A percentile compares a stretch with the other conserved stretches of the same genome.
These are phyloP conservation scores for Periconia sp. DNA, from an alignment of 2,329 filamentous ascomycete genomes.

Conservation along the genomic window DNA sequence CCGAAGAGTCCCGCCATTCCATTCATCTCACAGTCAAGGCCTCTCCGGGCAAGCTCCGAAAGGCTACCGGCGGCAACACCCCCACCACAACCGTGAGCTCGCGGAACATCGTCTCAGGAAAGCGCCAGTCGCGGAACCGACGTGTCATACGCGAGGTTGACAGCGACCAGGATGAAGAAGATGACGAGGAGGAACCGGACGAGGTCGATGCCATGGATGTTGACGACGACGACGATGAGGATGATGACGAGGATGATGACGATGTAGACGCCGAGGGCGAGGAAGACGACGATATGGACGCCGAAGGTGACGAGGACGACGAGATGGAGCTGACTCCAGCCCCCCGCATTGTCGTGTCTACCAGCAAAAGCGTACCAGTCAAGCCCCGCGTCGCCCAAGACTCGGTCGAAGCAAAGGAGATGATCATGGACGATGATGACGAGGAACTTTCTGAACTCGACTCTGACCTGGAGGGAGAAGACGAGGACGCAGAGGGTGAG, in stretches of 20 bases:
- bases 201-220: slow-evolving; percentile 39
- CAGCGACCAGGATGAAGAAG: slow-evolving; percentile 50
- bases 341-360: slow-evolving; percentile 30
- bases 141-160: slow-evolving; percentile 48
- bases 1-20: slow-evolving; percentile 51
- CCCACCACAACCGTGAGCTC: slow-evolving; percentile 38
- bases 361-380: slow-evolving; percentile 29
- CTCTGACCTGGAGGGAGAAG: slow-evolving; percentile 48
- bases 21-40: slow-evolving; percentile 58
- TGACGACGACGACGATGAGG: slow-evolving; percentile 33
- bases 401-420: slow-evolving; percentile 57
- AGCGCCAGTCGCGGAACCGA: slow-evolving; percentile 46
- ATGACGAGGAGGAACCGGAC: slow-evolving; percentile 48
- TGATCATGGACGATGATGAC: slow-evolving; percentile 56
- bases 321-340: slow-evolving; percentile 33
- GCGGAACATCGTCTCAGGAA: slow-evolving; percentile 45
- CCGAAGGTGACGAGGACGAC: slow-evolving; percentile 36
- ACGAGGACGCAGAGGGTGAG: slow-evolving; percentile 56
- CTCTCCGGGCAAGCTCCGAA: slow-evolving; percentile 55
- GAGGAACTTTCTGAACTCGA: slow-evolving; percentile 49
- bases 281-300: slow-evolving; percentile 46
- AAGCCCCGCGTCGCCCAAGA: slow-evolving; percentile 47
- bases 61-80: slow-evolving; percentile 49
- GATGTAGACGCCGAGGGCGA: slow-evolving; percentile 47
- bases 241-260: slow-evolving; percentile 48